These are phyloP conservation scores for Blastobotrys ciferrii DNA, from an alignment of 1,139 yeast genomes.

Conservation along the genomic window DNA sequence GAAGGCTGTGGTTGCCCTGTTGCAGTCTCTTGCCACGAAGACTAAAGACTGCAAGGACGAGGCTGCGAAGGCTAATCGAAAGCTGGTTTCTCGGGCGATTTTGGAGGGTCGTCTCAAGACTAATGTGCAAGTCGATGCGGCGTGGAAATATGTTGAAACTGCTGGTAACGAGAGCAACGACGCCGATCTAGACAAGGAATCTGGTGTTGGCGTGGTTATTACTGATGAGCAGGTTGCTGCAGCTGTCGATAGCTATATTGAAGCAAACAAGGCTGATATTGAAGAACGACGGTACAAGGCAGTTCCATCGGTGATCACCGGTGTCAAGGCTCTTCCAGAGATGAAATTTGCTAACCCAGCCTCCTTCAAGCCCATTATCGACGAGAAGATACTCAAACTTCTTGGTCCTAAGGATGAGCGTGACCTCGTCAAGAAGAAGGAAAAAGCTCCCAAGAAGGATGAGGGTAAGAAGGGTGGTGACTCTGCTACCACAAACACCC, in stretches of 20 bases:
- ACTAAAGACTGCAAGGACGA: conserved; percentile 32
- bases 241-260: conserved; percentile 60
- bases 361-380: conserved; percentile 81
- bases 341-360: conserved; percentile 93
- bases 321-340: conserved; percentile 65
- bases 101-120: conserved; percentile 62
- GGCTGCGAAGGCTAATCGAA: conserved; percentile 39
- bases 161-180: conserved; percentile 43
- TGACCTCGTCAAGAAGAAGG: conserved; percentile 77
- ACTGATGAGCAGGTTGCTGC: conserved; percentile 61
- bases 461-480: conserved; percentile 23
- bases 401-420: conserved; percentile 97
- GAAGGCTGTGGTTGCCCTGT: conserved; percentile 54
- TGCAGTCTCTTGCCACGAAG: conserved; percentile 71
- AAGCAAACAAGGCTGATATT: conserved; percentile 56
- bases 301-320: conserved; percentile 74
- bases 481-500: conserved; percentile 31
- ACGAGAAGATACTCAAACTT: conserved; percentile 62
- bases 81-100: conserved; percentile 58
- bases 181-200: conserved; percentile 53
- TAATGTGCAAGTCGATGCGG: conserved; percentile 75
- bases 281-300: conserved; percentile 69
- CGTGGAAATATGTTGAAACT: conserved; percentile 61
- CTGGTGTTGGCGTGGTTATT: conserved; percentile 83
- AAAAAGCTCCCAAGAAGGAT: conserved; percentile 39